A percentile compares a stretch with the other conserved stretches of the same genome.
These are phyloP conservation scores for Exophiala bonariae DNA, from an alignment of 2,329 filamentous ascomycete genomes.

Conservation along the genomic window DNA sequence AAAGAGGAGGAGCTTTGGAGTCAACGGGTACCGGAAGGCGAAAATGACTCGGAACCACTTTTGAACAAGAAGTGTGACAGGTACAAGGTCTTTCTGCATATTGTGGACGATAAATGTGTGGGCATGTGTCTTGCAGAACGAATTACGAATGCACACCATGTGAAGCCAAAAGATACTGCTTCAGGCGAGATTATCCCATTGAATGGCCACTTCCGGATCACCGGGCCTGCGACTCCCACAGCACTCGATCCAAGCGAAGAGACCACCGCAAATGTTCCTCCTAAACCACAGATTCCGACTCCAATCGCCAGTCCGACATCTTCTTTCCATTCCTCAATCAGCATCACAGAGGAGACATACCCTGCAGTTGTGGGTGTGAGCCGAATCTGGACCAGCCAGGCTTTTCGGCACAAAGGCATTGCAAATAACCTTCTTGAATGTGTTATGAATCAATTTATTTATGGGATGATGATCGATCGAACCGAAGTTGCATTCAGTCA, in stretches of 20 bases:
- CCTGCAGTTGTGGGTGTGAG: conserved; percentile 62
- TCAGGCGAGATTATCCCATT: conserved; percentile 19
- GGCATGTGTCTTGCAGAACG: conserved; percentile 63
- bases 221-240: conserved; percentile 12
- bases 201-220: conserved; percentile 15
- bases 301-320: conserved; percentile 21
- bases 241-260: conserved; percentile 22
- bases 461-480: conserved; percentile 56
- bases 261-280: not conserved
- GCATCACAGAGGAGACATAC: conserved; percentile 42
- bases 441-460: conserved; percentile 56
- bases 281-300: conserved; percentile 21
- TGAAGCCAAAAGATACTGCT: conserved; percentile 32
- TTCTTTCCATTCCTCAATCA: conserved; percentile 40
- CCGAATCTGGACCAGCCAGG: conserved; percentile 64
- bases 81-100: conserved; percentile 63
- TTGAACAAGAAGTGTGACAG: conserved; percentile 39
- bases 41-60: conserved; percentile 33
- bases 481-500: conserved; percentile 63
- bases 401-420: conserved; percentile 57
- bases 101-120: conserved; percentile 62
- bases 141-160: conserved; percentile 57
- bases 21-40: conserved; percentile 38
- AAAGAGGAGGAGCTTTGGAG: conserved; percentile 59
- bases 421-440: conserved; percentile 59